A percentile compares a stretch with the other conserved stretches of the same genome.
Conservation (phyloP, 106 monocot genomes). For the Alisma plantagoaquatica region DNA sequence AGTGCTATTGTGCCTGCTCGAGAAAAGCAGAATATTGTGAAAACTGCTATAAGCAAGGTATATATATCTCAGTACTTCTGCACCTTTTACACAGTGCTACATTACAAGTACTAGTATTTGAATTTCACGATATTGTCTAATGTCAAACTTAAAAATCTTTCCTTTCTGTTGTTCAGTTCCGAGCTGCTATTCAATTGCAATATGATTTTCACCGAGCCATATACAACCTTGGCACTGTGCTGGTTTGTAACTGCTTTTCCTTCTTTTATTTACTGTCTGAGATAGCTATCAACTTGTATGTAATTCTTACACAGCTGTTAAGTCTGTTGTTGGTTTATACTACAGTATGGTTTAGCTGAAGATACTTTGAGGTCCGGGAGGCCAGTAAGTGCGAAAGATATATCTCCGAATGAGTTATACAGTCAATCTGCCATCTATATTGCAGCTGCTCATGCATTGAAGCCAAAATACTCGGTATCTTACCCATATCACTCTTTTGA, state of each 20-base stretch:
- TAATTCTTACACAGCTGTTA: not conserved
- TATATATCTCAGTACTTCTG: not conserved
- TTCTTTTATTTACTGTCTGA: not conserved
- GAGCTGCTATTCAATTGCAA: conserved; percentile 90
- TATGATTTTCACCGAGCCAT: conserved; percentile 99
- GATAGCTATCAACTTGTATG: no score
- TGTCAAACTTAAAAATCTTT: no score
- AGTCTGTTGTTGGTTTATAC: not conserved
- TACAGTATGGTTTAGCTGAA: conserved; percentile 95
- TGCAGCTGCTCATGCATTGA: conserved; percentile 97
- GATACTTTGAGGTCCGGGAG: conserved; percentile 80
- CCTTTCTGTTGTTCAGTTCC: conserved; percentile 45
- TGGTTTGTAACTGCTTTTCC: conserved; percentile 37
- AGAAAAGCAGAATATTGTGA: conserved; percentile 88
- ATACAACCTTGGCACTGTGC: conserved; percentile 96
- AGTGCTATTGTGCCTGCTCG: conserved; percentile 94
- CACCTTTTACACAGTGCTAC: no score
- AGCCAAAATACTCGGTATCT: conserved; percentile 83
- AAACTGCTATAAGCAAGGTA: conserved; percentile 96
- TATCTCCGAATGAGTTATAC: conserved; percentile 79
- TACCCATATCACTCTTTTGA: no score
- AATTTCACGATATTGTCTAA: no score
- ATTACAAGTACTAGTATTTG: no score
- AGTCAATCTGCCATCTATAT: conserved; percentile 98
- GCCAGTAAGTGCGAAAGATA: conserved; percentile 53